Conservation (phyloP, 2,329 filamentous ascomycete species). For the Geosmithia putterillii region DNA sequence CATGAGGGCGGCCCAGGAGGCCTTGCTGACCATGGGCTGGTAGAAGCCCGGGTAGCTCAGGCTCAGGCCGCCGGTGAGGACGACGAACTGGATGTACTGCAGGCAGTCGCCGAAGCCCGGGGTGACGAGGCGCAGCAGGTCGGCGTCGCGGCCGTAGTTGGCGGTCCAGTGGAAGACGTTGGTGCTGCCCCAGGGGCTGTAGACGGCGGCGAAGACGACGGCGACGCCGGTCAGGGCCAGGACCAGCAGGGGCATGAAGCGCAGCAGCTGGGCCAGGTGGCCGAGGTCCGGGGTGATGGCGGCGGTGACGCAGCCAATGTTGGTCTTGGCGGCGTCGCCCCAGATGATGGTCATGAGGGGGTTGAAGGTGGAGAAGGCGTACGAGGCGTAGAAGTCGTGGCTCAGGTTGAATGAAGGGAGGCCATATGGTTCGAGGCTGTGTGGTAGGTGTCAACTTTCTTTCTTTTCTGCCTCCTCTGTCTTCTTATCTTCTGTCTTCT, state of each 20-base stretch:
- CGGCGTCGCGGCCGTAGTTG: conserved; percentile 90
- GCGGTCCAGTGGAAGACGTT: conserved; percentile 95
- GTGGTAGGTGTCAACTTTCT: not conserved
- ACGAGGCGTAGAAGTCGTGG: conserved; percentile 68
- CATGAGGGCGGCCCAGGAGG: conserved; percentile 78
- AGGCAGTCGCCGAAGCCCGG: conserved; percentile 94
- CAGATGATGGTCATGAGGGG: conserved; percentile 64
- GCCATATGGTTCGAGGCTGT: conserved; percentile 14
- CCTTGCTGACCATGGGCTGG: conserved; percentile 80
- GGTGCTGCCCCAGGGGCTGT: conserved; percentile 84
- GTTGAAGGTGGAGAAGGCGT: conserved; percentile 73
- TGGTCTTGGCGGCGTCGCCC: conserved; percentile 50
- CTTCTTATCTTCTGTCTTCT: too few relatives aligned
- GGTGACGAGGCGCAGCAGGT: conserved; percentile 82
- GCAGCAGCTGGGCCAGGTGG: conserved; percentile 52
- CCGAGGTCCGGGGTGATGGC: conserved; percentile 77
- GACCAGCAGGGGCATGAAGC: conserved; percentile 66
- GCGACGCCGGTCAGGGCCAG: conserved; percentile 71
- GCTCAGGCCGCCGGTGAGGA: conserved; percentile 75
- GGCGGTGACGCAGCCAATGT: conserved; percentile 71
- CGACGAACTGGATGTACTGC: conserved; percentile 90
- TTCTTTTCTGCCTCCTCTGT: not conserved
- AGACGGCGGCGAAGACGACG: conserved; percentile 73
- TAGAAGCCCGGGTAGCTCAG: conserved; percentile 90
- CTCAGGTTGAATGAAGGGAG: conserved; percentile 64